These are phyloP conservation scores for Spongiforma sp. DNA, from an alignment of 1,284 basidiomycete genomes.

Conservation along the genomic window DNA sequence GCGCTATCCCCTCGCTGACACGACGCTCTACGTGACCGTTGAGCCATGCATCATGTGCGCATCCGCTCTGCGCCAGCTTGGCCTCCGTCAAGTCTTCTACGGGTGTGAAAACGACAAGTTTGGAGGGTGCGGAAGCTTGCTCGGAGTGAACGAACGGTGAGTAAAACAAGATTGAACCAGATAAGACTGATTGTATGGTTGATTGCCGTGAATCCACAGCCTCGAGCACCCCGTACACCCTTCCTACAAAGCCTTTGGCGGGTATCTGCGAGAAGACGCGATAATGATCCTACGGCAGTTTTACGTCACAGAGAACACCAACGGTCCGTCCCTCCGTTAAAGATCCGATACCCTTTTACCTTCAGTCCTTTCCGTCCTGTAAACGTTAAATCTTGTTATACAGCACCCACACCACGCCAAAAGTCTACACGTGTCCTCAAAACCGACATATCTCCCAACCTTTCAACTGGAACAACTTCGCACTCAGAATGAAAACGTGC, in stretches of 20 bases:
- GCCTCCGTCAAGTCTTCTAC: slow-evolving; percentile 91
- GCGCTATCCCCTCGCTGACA: slow-evolving; percentile 73
- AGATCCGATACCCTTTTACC: background rate
- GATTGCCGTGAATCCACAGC: slow-evolving; percentile 40
- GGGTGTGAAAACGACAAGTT: slow-evolving; percentile 98
- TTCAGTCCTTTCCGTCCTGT: slow-evolving; percentile 13
- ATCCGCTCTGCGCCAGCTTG: slow-evolving; percentile 91
- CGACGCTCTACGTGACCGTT: slow-evolving; percentile 96
- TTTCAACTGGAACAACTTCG: slow-evolving; percentile 9
- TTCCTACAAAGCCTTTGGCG: slow-evolving; percentile 79
- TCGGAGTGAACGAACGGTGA: slow-evolving; percentile 83
- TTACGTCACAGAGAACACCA: slow-evolving; percentile 94
- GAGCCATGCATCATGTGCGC: slow-evolving; percentile 99
- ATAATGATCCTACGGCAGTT: slow-evolving; percentile 95
- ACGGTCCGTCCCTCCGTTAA: slow-evolving; percentile 64
- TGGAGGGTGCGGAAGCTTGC: slow-evolving; percentile 95
- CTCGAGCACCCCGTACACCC: slow-evolving; percentile 74
- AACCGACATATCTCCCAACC: slow-evolving; percentile 57
- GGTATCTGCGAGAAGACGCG: slow-evolving; percentile 90
- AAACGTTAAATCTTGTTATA: slow-evolving; percentile 10
- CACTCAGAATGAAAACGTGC: background rate
- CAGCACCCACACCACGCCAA: slow-evolving; percentile 79
- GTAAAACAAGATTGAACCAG: slow-evolving; percentile 26
- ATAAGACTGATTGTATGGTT: slow-evolving; percentile 12
- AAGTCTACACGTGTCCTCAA: slow-evolving; percentile 78